phyloP scores from a whole-genome alignment of 116 monocot genomes.

The Posidonia oceanica region DNA sequence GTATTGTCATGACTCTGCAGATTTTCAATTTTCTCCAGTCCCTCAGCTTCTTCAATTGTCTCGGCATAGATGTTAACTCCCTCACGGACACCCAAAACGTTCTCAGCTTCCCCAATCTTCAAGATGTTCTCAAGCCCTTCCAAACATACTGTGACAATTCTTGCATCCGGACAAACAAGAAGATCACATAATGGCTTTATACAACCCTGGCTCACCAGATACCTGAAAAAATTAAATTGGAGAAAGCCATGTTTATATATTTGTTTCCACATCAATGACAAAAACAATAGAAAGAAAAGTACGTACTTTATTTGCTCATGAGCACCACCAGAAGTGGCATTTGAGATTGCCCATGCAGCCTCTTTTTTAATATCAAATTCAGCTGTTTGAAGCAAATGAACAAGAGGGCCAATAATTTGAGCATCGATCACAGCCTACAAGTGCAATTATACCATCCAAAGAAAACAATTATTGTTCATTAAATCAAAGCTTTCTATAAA shows the following conservation, averaged over 20 bases:
- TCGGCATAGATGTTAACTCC: constrained; percentile 57
- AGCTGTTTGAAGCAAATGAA: constrained; percentile 58
- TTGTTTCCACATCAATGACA: not conserved
- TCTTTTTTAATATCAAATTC: constrained; percentile 94
- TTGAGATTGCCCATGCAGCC: constrained; percentile 94
- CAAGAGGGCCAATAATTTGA: constrained; percentile 59
- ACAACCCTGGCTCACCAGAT: constrained; percentile 71
- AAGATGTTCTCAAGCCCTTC: constrained; percentile 91
- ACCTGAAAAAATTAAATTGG: constrained; percentile 20
- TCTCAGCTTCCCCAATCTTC: constrained; percentile 72
- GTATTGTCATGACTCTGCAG: constrained; percentile 92
- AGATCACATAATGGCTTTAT: constrained; percentile 87
- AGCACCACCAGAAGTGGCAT: constrained; percentile 91
- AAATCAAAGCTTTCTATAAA: no score
- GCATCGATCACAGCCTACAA: constrained; percentile 78
- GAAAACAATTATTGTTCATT: not conserved
- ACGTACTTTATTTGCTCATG: constrained; percentile 79
- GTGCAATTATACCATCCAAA: not conserved
- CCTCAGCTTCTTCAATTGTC: constrained; percentile 73
- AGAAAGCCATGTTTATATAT: not conserved
- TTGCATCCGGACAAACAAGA: constrained; percentile 76
- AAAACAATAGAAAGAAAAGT: not conserved
- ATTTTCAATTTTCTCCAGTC: constrained; percentile 81
- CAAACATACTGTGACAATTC: constrained; percentile 74
- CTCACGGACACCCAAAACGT: constrained; percentile 41